phyloP scores from a whole-genome alignment of 139 green algal species.

The Klebsormidium nitens region DNA sequence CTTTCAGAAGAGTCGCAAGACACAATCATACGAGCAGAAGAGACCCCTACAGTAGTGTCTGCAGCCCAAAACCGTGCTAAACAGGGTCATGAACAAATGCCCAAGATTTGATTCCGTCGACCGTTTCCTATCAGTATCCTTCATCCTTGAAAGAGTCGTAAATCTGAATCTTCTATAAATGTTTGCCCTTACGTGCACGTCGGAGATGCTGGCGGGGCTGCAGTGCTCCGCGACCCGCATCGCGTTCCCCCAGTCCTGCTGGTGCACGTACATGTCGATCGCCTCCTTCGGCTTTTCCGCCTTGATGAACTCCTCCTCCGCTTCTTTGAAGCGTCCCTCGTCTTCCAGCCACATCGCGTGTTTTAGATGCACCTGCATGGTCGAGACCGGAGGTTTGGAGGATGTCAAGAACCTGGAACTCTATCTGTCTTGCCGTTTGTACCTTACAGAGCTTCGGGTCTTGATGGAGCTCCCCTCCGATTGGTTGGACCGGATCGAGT shows the following conservation, averaged over 20 bases:
- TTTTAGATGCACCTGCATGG: conserved; percentile 57
- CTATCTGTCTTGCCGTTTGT: not conserved
- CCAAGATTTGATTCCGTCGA: too few relatives aligned
- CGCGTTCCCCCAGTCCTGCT: conserved; percentile 63
- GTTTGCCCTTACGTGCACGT: conserved; percentile 57
- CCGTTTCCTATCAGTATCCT: too few relatives aligned
- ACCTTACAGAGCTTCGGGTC: not conserved
- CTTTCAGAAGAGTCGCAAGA: too few relatives aligned
- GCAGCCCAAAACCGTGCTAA: too few relatives aligned
- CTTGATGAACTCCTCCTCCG: conserved; percentile 43
- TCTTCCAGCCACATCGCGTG: conserved; percentile 85
- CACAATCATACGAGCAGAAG: too few relatives aligned
- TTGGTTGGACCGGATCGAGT: too few relatives aligned
- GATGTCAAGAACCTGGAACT: not conserved
- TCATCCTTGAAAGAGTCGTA: too few relatives aligned
- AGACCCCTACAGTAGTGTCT: too few relatives aligned
- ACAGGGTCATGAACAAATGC: not conserved
- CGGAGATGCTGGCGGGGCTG: conserved; percentile 51
- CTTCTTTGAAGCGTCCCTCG: conserved; percentile 60
- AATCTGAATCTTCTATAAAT: too few relatives aligned
- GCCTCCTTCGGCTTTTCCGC: conserved; percentile 67
- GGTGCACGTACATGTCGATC: conserved; percentile 75
- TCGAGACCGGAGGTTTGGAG: not conserved
- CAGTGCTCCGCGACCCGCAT: conserved; percentile 63
- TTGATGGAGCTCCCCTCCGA: not conserved